Percentiles rank a stretch among this genome's conserved stretches.
These are phyloP conservation scores for Oryza coarctata DNA, from an alignment of 176 grass and related monocot genomes.

Conservation along the genomic window DNA sequence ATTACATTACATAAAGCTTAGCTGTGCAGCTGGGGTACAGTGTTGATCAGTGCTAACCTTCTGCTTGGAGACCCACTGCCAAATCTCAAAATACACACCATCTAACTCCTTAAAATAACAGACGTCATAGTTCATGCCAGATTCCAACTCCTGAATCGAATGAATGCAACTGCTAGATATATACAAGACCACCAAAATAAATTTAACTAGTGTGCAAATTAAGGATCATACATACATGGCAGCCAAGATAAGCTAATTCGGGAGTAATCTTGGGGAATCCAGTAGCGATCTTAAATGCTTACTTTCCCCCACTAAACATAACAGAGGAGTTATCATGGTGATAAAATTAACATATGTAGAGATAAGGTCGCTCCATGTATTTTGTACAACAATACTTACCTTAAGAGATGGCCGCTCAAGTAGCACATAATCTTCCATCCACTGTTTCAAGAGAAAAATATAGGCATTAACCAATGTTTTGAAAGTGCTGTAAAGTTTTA, in stretches of 20 bases:
- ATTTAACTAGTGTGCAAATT: not conserved
- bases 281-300: not conserved
- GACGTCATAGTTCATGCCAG: not conserved
- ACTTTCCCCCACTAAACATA: not conserved
- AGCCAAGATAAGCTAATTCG: not conserved
- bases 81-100: slow-evolving; percentile 1
- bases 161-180: not conserved
- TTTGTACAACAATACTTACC: not conserved
- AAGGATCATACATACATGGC: not conserved
- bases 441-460: not conserved
- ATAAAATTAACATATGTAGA: not conserved
- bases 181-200: not conserved
- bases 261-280: not conserved
- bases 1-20: not conserved
- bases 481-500: too few species aligned
- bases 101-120: not conserved
- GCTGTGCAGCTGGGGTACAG: not conserved
- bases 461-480: too few species aligned
- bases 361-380: not conserved
- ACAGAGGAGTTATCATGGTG: not conserved
- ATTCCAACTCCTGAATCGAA: not conserved
- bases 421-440: slow-evolving; percentile 20
- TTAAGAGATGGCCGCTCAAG: not conserved
- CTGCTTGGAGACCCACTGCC: not conserved
- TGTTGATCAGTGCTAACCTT: slow-evolving; percentile 16